Evolutionary conservation across 2,329 filamentous ascomycete species (phyloP).

Genomic region (Graphilbum ipis-grandicollis): DNA sequence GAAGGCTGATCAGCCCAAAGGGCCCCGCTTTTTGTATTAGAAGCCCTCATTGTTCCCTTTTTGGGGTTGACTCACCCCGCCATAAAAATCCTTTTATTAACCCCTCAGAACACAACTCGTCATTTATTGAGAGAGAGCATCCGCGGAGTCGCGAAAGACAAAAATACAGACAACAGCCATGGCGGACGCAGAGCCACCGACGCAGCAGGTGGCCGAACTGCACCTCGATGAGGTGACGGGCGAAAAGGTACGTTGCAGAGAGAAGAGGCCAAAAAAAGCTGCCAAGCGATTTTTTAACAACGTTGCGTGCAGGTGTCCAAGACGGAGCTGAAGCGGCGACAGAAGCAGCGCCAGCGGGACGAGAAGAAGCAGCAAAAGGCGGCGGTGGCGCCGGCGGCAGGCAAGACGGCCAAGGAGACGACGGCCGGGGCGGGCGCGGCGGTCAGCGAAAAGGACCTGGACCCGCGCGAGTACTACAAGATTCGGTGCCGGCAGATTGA

Average conservation of each 20-base stretch:
- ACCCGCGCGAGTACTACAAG: constrained; percentile 70
- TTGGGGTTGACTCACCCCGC: neutral
- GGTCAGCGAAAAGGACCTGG: constrained; percentile 42
- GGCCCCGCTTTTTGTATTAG: no score
- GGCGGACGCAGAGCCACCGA: constrained; percentile 6
- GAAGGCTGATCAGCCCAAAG: no score
- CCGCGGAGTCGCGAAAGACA: no score
- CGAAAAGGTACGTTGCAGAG: constrained; percentile 28
- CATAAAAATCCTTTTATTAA: no score
- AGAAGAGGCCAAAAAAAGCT: neutral
- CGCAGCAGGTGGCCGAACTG: constrained; percentile 29
- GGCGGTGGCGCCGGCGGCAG: constrained; percentile 35
- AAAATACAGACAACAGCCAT: constrained; percentile 5
- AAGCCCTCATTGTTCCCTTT: no score
- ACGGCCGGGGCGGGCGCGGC: constrained; percentile 34
- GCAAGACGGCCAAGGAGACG: constrained; percentile 32
- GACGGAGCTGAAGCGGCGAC: constrained; percentile 82
- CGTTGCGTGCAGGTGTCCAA: constrained; percentile 38
- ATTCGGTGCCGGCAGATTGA: constrained; percentile 72
- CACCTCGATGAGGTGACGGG: constrained; percentile 86
- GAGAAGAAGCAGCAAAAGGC: constrained; percentile 80
- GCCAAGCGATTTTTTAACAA: neutral
- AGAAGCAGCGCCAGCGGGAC: constrained; percentile 79
- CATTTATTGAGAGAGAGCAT: no score
- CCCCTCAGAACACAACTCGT: no score